Base-by-base conservation (phyloP, 495 filamentous ascomycete species). In the Penicillium ucsense region DNA sequence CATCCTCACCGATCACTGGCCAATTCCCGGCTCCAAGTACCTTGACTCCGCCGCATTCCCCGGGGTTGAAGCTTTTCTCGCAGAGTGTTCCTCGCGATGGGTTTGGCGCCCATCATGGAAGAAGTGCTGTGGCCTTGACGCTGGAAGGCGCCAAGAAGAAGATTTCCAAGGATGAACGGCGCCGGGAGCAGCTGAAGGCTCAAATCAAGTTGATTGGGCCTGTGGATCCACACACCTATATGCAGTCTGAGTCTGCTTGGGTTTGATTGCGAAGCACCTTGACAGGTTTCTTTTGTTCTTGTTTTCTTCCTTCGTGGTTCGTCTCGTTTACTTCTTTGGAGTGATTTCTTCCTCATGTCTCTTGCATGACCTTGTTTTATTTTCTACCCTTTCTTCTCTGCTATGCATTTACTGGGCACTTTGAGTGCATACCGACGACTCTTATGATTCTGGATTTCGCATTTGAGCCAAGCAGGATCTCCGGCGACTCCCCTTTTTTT, bases 141-240 rank as follows among this genome's bases (percentile, higher is more conserved):
- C 50, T 69, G 29, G 65, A 62, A 10, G 59, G 57, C 0, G 67
- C 63, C 11, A 59, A 62, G 49, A 64, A 64, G 49, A 62, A 60
- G 51, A 63, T 69, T 35, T 48, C 60, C 29, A 62, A 64, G 35
- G 55, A 60, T 9, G 65, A 70, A 37, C 61, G 61, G 11, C 54
- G 64, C 10, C 62, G 69, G 31, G 65, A 63, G 37, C 49, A 61
- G 36, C 31, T 75, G 48, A 76, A 74, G 58, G 59, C 62, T 9
- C 65, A 66, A 45, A 76, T 78, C 38, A 66, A 64, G 37, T 39
- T 75, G 4, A 52, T 76, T 43, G 66, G 69, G 9, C 60, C 67
- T 9, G 60, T 68, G 3, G 68, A 70, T 33, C 60, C 65, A 1
- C 62, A 69, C 52, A 59, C 56, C 20, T 62, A 61, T 55, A 49